These are phyloP conservation scores for Rubroshorea leprosula DNA, from an alignment of 345 rosid genomes.

Conservation along the genomic window DNA sequence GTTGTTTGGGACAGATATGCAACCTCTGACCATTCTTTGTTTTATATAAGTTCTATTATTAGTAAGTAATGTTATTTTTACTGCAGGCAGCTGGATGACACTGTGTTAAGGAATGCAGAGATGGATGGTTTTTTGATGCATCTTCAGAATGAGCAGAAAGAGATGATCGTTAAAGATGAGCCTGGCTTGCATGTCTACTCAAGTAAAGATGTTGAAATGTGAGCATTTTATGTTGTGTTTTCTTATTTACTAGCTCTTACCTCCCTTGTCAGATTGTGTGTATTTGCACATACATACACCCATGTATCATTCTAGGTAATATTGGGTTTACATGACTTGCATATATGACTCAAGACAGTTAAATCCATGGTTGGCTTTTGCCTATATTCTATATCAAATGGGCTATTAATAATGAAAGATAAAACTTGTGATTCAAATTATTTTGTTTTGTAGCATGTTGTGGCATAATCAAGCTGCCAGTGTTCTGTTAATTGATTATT, in stretches of 20 bases:
- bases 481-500: neutral
- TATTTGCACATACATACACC: neutral
- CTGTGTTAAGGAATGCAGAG: slow-evolving; percentile 54
- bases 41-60: neutral
- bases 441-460: neutral
- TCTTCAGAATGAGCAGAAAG: slow-evolving; percentile 76
- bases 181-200: slow-evolving; percentile 69
- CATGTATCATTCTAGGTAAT: neutral
- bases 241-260: neutral
- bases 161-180: slow-evolving; percentile 52
- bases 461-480: neutral
- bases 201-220: slow-evolving; percentile 86
- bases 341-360: neutral
- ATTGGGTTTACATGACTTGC: neutral
- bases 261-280: neutral
- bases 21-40: neutral
- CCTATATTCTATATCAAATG: neutral
- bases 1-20: neutral
- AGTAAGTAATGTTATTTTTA: slow-evolving; percentile 10
- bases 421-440: neutral
- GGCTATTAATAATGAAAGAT: neutral
- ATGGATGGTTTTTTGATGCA: slow-evolving; percentile 82
- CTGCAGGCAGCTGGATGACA: slow-evolving; percentile 52
- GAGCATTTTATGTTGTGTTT: slow-evolving; percentile 27
- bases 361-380: neutral